Base-by-base conservation (phyloP, 768 basidiomycete species). In the Amanita polypyramis region DNA sequence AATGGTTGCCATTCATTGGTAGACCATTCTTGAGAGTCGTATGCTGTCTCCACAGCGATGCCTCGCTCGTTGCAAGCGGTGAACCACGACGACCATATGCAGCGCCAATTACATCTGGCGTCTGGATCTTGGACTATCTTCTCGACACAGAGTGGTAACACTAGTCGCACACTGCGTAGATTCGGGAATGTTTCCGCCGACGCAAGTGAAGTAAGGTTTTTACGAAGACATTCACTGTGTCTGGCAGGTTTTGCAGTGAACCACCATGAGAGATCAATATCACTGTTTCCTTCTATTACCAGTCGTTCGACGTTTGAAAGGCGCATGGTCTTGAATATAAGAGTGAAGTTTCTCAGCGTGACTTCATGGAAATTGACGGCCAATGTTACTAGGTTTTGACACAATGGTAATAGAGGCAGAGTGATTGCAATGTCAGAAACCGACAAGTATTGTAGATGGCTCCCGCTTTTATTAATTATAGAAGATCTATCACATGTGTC, bases 321-420 rank as follows among this genome's bases (percentile, higher is more conserved):
- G 21, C 21, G 19, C 45, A 46, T n/a, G 36, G 25, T 25, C 17
- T 46, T 46, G 35, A 46, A 37, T 27, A 37, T n/a, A 46, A 27
- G 14, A 5, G 21, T 9, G 17, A 46, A 46, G n/a, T 46, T 46
- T 15, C 21, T 25, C 11, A 46, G 33, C 6, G 39, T 35, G 38
- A 58, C 43, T 20, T 51, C 49, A 19, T 30, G 32, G 27, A 50
- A 49, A 11, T 43, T 45, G 9, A 55, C 15, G 5, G 54, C 53
- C 2, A 58, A 29, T 5, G 52, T 56, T 9, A 45, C 36, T 15
- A 58, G 36, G 36, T 44, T 52, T 12, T 49, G 43, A 47, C 54
- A 58, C 4, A 15, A 10, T 15, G 42, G 34, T 12, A 51, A 45
- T 5, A 39, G 25, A n/a, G 52, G 36, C 21, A 51, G 20, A 15